Evolutionary conservation across 441 rosid species (phyloP), one percentile per base, ranked within the genome.

Genomic region (Gossypium gossypioides): DNA sequence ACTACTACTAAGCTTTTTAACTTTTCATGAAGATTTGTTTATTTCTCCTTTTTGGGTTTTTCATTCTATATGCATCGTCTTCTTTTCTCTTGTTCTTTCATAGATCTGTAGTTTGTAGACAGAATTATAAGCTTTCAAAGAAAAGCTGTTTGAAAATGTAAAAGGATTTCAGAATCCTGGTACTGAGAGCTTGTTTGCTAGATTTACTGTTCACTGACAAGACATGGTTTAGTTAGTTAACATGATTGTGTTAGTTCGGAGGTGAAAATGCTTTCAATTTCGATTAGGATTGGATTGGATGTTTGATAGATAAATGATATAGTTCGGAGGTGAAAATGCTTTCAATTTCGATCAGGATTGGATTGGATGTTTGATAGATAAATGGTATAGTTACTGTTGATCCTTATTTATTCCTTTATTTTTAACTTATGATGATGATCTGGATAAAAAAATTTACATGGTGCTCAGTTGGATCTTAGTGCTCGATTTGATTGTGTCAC

Each of bases 101-200:
- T 66, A n/a, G 70, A 66, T 48, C 56, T 66, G 70, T 24, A 46
- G 37, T 46, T 66, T 66, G 40, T 66, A 24, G 34, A 66, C 22
- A 22, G 37, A 24, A 24, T 46, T 66, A 22, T 24, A 66, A 64
- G 18, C 32, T 63, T 63, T 0, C 1, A 4, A 10, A 19, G 4
- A 9, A 63, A 4, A 64, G 6, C 54, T 19, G 68, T 40, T 21
- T 64, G 18, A 9, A 64, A 40, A 10, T 64, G 68, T 19, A 64
- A 64, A 50, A 64, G 32, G 21, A 64, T 40, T 64, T 37, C 13
- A 9, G n/a, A 29, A 62, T 62, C 15, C 0, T 62, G n/a, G 22
- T 32, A 32, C 6, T n/a, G 34, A 32, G 16, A 8, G 9, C 16
- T 32, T 32, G 46, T 32, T 32, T 7, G 46, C 22, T 15, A 34